These are phyloP conservation scores for Microbotryum intermedium DNA, from an alignment of 1,284 basidiomycete genomes.

Conservation along the genomic window DNA sequence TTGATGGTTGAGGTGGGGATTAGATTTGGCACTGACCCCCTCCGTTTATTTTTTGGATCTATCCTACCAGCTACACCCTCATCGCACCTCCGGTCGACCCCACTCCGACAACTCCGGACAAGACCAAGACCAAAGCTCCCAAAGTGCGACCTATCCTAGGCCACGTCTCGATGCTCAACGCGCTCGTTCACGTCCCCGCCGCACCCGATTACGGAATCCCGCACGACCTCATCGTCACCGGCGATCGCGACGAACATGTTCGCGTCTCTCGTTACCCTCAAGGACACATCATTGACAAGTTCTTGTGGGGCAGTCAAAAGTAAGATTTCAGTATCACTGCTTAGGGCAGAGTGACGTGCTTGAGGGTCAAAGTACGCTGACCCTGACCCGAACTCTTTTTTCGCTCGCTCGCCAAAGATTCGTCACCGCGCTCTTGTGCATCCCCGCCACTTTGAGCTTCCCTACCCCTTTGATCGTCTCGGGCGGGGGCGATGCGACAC, in stretches of 20 bases:
- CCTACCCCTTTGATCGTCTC: slow-evolving; percentile 52
- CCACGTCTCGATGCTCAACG: slow-evolving; percentile 73
- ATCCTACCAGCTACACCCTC: slow-evolving; percentile 23
- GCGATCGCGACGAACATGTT: slow-evolving; percentile 87
- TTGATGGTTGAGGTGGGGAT: background rate
- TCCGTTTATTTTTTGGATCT: background rate
- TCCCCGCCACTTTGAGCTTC: slow-evolving; percentile 31
- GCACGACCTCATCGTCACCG: slow-evolving; percentile 61
- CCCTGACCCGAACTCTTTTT: too few relatives aligned
- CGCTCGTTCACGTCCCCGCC: slow-evolving; percentile 52
- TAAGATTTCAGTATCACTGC: too few relatives aligned
- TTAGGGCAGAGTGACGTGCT: too few relatives aligned
- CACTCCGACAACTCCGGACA: slow-evolving; percentile 23
- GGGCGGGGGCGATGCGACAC: slow-evolving; percentile 70
- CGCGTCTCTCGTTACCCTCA: slow-evolving; percentile 80
- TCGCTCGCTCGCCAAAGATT: slow-evolving; percentile 48
- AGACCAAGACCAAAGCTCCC: slow-evolving; percentile 44
- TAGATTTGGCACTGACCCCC: background rate
- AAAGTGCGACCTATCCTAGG: slow-evolving; percentile 68
- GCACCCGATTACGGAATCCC: slow-evolving; percentile 45
- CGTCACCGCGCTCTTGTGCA: slow-evolving; percentile 68
- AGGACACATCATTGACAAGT: slow-evolving; percentile 71
- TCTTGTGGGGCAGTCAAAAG: slow-evolving; percentile 74
- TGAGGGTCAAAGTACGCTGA: too few relatives aligned
- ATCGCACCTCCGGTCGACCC: slow-evolving; percentile 37